Conservation (phyloP, 108 stramenopile genomes). For the Cyclotella baltica region DNA sequence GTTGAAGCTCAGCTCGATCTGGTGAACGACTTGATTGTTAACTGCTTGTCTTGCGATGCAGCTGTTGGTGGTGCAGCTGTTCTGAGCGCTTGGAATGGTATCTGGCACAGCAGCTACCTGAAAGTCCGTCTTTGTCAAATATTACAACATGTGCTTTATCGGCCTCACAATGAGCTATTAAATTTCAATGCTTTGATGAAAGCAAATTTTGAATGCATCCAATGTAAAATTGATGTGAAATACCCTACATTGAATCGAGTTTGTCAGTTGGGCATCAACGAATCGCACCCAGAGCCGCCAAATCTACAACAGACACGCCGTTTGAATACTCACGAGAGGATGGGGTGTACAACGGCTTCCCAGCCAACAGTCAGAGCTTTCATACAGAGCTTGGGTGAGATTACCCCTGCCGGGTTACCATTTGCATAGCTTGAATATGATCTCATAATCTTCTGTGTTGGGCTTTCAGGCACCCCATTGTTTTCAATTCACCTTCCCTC, state of each 20-base stretch:
- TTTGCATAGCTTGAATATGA: background rate
- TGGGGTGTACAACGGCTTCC: conserved; percentile 8
- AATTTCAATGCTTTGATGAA: background rate
- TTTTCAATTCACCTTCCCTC: background rate
- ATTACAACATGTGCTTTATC: background rate
- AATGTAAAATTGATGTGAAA: background rate
- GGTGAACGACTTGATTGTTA: too few relatives aligned
- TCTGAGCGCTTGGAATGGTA: too few relatives aligned
- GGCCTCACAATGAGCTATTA: background rate
- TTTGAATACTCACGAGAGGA: conserved; percentile 5
- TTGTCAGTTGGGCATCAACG: conserved; percentile 13
- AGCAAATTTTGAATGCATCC: background rate
- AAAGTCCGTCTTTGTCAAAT: too few relatives aligned
- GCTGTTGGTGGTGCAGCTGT: too few relatives aligned
- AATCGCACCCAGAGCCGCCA: conserved; percentile 24
- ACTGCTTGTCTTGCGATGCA: too few relatives aligned
- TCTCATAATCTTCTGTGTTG: conserved; percentile 6
- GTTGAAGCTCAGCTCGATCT: too few relatives aligned
- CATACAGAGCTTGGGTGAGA: conserved; percentile 6
- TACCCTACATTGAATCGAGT: background rate
- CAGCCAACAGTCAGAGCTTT: conserved; percentile 4
- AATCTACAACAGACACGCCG: conserved; percentile 3
- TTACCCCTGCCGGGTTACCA: background rate
- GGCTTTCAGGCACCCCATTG: background rate
- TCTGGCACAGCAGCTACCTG: too few relatives aligned